Conservation (phyloP, 1,139 yeast species). For the Lodderomyces oxycetoniae region DNA sequence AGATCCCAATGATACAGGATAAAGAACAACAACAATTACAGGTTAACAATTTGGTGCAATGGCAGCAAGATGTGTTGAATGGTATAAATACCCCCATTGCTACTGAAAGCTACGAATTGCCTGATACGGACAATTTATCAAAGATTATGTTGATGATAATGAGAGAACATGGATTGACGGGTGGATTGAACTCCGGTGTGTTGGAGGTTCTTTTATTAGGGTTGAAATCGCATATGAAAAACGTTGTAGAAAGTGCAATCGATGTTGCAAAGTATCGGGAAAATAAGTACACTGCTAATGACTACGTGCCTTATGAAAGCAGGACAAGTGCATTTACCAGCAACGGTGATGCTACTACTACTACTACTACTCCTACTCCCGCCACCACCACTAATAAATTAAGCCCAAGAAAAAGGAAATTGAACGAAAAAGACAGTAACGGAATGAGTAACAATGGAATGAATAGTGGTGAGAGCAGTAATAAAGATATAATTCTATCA, state of each 20-base stretch:
- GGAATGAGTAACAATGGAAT: background rate
- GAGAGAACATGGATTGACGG: slow-evolving; percentile 88
- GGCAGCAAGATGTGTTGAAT: slow-evolving; percentile 91
- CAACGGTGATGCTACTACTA: background rate
- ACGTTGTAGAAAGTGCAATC: slow-evolving; percentile 68
- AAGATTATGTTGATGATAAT: slow-evolving; percentile 77
- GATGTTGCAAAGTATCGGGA: slow-evolving; percentile 64
- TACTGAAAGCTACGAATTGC: slow-evolving; percentile 74
- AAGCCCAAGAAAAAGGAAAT: slow-evolving; percentile 1
- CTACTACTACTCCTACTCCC: background rate
- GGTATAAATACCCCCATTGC: slow-evolving; percentile 85
- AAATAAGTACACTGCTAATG: slow-evolving; percentile 48
- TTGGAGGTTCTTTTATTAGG: slow-evolving; percentile 77
- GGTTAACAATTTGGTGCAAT: slow-evolving; percentile 60
- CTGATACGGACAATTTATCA: slow-evolving; percentile 69
- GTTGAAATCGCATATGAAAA: slow-evolving; percentile 71
- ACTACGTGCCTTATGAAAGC: slow-evolving; percentile 18
- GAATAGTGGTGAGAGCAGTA: slow-evolving; percentile 3
- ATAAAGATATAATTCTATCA: slow-evolving; percentile 39
- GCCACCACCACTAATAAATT: background rate
- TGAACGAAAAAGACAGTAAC: slow-evolving; percentile 7
- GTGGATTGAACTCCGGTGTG: slow-evolving; percentile 67
- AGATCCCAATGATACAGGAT: slow-evolving; percentile 74
- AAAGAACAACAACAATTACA: slow-evolving; percentile 47
- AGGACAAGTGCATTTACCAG: background rate